Evolutionary conservation across 345 rosid species (phyloP).

Genomic region (Psidium friedrichsthalianum): DNA sequence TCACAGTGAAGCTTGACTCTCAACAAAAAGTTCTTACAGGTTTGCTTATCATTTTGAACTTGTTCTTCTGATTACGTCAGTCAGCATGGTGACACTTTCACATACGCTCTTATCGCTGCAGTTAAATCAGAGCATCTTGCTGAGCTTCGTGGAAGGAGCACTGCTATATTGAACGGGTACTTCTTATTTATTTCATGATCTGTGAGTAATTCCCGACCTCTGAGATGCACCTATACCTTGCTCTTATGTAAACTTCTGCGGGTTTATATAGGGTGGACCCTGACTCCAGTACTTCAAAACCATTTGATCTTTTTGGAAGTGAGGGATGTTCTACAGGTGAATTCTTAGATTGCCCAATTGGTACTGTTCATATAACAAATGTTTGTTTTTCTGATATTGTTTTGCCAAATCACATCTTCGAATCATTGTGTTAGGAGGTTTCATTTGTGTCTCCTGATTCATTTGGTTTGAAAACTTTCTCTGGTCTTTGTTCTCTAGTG

Average conservation of each 20-base stretch:
- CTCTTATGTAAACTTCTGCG: not conserved
- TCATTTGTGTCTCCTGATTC: not conserved
- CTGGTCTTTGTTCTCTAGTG: not conserved
- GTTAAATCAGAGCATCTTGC: conserved; percentile 86
- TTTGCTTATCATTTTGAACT: conserved; percentile 10
- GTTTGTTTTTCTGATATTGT: not conserved
- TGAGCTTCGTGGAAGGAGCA: conserved; percentile 70
- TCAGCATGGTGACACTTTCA: not conserved
- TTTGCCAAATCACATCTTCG: not conserved
- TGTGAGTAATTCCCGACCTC: not conserved
- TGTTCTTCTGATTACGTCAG: not conserved
- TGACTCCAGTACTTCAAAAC: conserved; percentile 42
- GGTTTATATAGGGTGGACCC: conserved; percentile 43
- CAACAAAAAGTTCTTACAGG: conserved; percentile 81
- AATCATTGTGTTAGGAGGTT: not conserved
- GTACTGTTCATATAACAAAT: not conserved
- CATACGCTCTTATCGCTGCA: conserved; percentile 20
- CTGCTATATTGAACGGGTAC: conserved; percentile 11
- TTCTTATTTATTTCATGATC: not conserved
- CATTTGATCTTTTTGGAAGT: conserved; percentile 59
- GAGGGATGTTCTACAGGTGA: conserved; percentile 67
- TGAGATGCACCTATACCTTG: conserved; percentile 20
- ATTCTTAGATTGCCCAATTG: not conserved
- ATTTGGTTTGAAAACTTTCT: not conserved
- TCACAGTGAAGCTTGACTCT: conserved; percentile 91